Evolutionary conservation across 352 stramenopile genomes (phyloP).

Genomic region (Lagenidium sp.): DNA sequence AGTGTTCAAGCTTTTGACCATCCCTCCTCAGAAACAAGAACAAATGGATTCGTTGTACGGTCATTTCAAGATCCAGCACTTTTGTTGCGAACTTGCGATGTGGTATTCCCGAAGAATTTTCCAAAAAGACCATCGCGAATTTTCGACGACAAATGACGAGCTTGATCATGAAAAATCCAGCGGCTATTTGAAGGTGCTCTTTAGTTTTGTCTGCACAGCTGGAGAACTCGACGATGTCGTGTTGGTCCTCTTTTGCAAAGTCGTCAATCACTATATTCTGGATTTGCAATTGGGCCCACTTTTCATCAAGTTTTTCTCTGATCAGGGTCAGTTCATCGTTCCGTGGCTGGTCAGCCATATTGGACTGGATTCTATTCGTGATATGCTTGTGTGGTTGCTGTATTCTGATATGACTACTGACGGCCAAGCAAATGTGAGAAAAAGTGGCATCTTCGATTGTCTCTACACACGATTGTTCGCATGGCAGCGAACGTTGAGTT

Average conservation of each 20-base stretch:
- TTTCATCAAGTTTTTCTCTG: slow-evolving; percentile 55
- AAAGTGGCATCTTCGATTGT: slow-evolving; percentile 67
- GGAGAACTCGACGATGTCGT: slow-evolving; percentile 67
- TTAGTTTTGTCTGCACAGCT: slow-evolving; percentile 69
- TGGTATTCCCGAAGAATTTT: slow-evolving; percentile 77
- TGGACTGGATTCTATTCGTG: slow-evolving; percentile 74
- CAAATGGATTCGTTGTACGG: slow-evolving; percentile 59
- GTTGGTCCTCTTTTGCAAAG: slow-evolving; percentile 81
- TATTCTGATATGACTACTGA: slow-evolving; percentile 76
- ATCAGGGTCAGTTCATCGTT: slow-evolving; percentile 60
- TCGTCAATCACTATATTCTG: slow-evolving; percentile 76
- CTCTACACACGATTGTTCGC: slow-evolving; percentile 71
- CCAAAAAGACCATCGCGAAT: slow-evolving; percentile 26
- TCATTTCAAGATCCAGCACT: slow-evolving; percentile 76
- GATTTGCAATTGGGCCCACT: slow-evolving; percentile 56
- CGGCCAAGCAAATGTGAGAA: slow-evolving; percentile 46
- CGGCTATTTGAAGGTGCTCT: slow-evolving; percentile 75
- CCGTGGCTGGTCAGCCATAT: slow-evolving; percentile 77
- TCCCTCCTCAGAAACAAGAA: slow-evolving; percentile 21
- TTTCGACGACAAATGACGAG: slow-evolving; percentile 25
- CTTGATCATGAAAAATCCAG: slow-evolving; percentile 41
- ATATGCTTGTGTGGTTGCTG: slow-evolving; percentile 76
- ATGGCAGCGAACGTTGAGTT: slow-evolving; percentile 76
- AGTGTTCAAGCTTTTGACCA: slow-evolving; percentile 62
- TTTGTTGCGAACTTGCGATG: slow-evolving; percentile 73